A percentile compares a stretch with the other conserved stretches of the same genome.
Conservation (phyloP, 177 flowering plant genomes). For the Telopea speciosissima region DNA sequence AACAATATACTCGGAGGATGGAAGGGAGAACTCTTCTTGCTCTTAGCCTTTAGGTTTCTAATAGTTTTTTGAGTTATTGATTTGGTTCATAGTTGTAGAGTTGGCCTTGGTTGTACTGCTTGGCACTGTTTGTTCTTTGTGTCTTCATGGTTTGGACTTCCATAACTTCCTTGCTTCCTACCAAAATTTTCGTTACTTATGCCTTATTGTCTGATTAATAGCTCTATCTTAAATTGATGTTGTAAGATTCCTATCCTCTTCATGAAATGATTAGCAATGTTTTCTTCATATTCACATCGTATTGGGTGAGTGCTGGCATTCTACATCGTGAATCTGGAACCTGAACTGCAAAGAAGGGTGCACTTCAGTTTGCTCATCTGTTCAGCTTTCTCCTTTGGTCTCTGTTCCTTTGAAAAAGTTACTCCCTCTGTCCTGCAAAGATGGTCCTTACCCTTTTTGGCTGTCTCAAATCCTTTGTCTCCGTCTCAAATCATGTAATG, state of each 20-base stretch:
- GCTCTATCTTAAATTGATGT: neutral
- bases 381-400: no score
- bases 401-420: no score
- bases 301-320: neutral
- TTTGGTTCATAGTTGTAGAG: neutral
- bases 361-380: no score
- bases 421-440: no score
- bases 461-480: no score
- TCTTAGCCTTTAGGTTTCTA: neutral
- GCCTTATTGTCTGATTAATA: neutral
- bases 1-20: no score
- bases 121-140: neutral
- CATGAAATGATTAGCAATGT: neutral
- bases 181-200: neutral
- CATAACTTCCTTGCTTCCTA: neutral
- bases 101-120: neutral
- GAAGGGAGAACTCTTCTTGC: neutral
- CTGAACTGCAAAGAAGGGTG: neutral
- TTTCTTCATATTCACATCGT: neutral
- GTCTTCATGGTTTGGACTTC: neutral
- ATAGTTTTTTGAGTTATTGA: neutral
- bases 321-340: neutral
- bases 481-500: no score
- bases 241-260: neutral
- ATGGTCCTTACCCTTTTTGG: no score